These are phyloP conservation scores for Allantophomopsis cytisporea DNA, from an alignment of 2,329 filamentous ascomycete genomes.

Conservation along the genomic window DNA sequence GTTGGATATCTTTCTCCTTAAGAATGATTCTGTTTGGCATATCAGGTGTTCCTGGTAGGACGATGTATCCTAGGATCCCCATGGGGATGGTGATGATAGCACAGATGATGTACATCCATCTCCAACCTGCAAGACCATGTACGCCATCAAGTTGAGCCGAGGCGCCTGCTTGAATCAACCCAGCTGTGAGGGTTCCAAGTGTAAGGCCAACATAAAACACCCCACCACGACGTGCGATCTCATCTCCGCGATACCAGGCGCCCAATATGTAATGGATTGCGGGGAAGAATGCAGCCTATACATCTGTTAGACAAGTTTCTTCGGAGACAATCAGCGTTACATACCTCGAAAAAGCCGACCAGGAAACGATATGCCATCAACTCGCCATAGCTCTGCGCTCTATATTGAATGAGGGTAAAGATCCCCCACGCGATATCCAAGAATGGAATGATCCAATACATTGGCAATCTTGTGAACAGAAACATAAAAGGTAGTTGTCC, in stretches of 20 bases:
- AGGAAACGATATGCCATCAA: constrained; percentile 38
- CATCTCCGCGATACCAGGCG: constrained; percentile 20
- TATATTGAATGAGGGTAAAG: too few species aligned
- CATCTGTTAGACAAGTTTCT: not conserved
- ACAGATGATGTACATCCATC: constrained; percentile 31
- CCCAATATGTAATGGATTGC: constrained; percentile 21
- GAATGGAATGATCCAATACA: too few species aligned
- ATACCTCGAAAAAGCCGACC: constrained; percentile 36
- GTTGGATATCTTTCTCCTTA: constrained; percentile 28
- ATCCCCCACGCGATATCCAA: too few species aligned
- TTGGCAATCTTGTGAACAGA: too few species aligned
- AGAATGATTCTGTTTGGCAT: constrained; percentile 31
- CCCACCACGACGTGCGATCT: constrained; percentile 11
- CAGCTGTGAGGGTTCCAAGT: constrained; percentile 12
- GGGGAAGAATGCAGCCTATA: constrained; percentile 19
- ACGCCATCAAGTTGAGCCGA: constrained; percentile 18
- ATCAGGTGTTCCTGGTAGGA: constrained; percentile 3
- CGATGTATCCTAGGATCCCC: constrained; percentile 1
- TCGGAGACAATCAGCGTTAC: not conserved
- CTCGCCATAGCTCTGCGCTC: constrained; percentile 30
- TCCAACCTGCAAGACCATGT: constrained; percentile 18
- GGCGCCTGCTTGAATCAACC: constrained; percentile 11
- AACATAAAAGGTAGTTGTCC: too few species aligned
- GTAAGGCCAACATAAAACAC: constrained; percentile 13
- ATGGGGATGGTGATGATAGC: constrained; percentile 24